A percentile compares a stretch with the other conserved stretches of the same genome.
Conservation (phyloP, 2,329 filamentous ascomycete genomes). For the Hypoxylon sp. region DNA sequence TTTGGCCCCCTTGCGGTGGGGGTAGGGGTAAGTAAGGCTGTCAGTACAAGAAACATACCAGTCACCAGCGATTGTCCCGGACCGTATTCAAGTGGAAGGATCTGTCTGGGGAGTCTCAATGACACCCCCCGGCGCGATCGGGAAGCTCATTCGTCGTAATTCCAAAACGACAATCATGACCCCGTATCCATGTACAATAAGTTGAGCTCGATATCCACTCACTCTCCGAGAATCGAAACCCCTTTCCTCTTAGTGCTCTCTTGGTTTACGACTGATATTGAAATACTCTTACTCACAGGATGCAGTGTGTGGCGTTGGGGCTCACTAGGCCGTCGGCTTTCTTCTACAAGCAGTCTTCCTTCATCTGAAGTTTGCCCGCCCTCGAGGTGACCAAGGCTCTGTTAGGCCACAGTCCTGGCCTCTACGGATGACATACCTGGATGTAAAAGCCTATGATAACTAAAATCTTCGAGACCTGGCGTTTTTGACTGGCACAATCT, state of each 20-base stretch:
- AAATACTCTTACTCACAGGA: conserved; percentile 1
- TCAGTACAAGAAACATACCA: conserved; percentile 24
- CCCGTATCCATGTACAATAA: conserved; percentile 14
- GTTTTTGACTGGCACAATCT: conserved; percentile 13
- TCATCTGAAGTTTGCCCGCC: not conserved
- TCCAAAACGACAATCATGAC: conserved; percentile 24
- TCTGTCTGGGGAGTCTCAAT: conserved; percentile 25
- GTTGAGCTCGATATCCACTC: conserved; percentile 14
- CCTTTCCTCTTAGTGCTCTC: conserved; percentile 6
- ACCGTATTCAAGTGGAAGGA: conserved; percentile 22
- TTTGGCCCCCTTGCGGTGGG: conserved; percentile 29
- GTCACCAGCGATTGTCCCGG: conserved; percentile 24
- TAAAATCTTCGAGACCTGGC: not conserved
- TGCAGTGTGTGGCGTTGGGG: conserved; percentile 6
- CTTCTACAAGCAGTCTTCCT: conserved; percentile 17
- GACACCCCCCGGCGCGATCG: conserved; percentile 19
- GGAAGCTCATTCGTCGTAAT: conserved; percentile 19
- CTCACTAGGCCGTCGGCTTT: conserved; percentile 5
- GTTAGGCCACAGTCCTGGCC: conserved; percentile 5
- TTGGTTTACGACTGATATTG: conserved; percentile 7
- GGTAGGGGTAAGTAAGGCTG: conserved; percentile 27
- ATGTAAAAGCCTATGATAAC: conserved; percentile 2
- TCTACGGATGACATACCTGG: conserved; percentile 3
- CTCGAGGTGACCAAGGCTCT: conserved; percentile 8
- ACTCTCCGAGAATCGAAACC: conserved; percentile 8